Base-by-base conservation (phyloP, 1,139 yeast species). In the Debaryomycetaceae sp. region DNA sequence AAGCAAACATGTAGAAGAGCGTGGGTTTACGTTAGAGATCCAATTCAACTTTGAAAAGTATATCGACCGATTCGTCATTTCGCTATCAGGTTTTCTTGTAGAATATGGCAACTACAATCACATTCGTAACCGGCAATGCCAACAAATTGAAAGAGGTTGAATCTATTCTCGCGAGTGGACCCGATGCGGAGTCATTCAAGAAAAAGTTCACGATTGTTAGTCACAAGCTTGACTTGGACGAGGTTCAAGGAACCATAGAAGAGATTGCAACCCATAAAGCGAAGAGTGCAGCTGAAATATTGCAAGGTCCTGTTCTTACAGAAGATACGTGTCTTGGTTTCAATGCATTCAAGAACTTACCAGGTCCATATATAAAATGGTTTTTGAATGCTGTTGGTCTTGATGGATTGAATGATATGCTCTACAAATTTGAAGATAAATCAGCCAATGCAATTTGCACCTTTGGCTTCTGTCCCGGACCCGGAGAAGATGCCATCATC, bases 331-430 rank as follows among this genome's bases (percentile, higher is more conserved):
- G 96, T 40, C 75, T 94, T 37, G 88, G 85, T 7, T 94, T 86
- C 61, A 75, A 74, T 41, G 96, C 95, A 2, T 74, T 85, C 58
- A 81, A 86, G 39, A 70, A 75, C 46, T 75, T 94, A 41, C 99
- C 99, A 1, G 99, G 99, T 6, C 98, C 98, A 1, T 73, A 78
- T 51, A 78, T 81, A 61, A 91, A 91, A 63, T 91, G 98, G 98
- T 91, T 91, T 64, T 76, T 87, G 36, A 67, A 81, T 44, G 65
- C 79, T 13, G 61, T 89, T 47, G 96, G 96, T 1, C 72, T 85
- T 38, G 76, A 74, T 16, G 92, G 91, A 3, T 67, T 89, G 43
- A 87, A 83, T 40, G 80, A 85, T 51, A 75, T 92, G 83, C 70
- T 94, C 34, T 78, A 67, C 47, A 87, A 86, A 38, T 92, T 86